Evolutionary conservation across 2,329 filamentous ascomycete genomes (phyloP).

Genomic region (Alternaria novae-zelandiae): DNA sequence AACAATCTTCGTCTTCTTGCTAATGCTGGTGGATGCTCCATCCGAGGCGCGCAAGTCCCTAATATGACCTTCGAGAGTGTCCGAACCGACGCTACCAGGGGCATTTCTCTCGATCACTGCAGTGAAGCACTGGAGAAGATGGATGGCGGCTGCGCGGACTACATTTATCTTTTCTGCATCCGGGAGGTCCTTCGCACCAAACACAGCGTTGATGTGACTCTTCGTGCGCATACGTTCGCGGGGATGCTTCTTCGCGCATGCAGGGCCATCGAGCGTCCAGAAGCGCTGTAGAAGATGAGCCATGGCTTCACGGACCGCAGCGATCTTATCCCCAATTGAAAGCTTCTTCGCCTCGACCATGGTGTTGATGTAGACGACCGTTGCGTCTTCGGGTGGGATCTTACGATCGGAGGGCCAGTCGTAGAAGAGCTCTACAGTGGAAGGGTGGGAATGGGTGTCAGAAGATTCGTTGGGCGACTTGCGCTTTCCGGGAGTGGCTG

Average conservation of each 20-base stretch:
- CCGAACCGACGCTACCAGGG: background rate
- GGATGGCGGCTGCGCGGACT: background rate
- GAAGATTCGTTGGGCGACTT: background rate
- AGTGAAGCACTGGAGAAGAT: background rate
- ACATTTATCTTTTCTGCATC: background rate
- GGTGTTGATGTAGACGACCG: background rate
- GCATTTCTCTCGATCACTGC: background rate
- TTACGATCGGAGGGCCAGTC: background rate
- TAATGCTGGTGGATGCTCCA: background rate
- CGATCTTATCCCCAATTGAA: background rate
- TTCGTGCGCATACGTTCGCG: background rate
- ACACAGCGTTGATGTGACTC: background rate
- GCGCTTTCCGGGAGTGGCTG: background rate
- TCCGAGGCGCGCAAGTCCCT: background rate
- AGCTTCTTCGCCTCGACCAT: background rate
- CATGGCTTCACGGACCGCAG: background rate
- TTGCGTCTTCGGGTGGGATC: background rate
- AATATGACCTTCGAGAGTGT: background rate
- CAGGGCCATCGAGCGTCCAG: background rate
- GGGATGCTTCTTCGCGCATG: background rate
- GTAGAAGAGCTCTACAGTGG: background rate
- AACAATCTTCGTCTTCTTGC: background rate
- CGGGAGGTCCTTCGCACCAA: background rate
- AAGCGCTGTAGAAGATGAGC: background rate
- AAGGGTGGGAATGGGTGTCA: background rate